phyloP scores from a whole-genome alignment of 106 monocot species.

The Narthecium ossifragum region DNA sequence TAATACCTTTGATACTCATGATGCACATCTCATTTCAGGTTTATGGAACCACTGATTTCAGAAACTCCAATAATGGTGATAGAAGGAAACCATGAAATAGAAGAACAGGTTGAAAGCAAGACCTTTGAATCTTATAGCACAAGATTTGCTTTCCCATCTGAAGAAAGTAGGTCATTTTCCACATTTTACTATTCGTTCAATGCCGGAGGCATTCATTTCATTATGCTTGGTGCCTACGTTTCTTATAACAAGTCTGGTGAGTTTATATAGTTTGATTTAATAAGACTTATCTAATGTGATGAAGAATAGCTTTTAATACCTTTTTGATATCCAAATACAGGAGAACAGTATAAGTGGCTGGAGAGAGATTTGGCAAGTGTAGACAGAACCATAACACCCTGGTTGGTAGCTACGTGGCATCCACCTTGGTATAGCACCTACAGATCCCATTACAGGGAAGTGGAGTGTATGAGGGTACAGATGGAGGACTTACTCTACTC shows the following conservation, averaged over 20 bases:
- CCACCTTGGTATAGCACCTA: constrained; percentile 92
- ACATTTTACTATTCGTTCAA: constrained; percentile 87
- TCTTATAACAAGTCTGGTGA: constrained; percentile 63
- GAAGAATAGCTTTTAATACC: too few relatives aligned
- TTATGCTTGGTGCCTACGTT: constrained; percentile 80
- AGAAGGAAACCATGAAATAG: constrained; percentile 94
- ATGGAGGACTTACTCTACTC: constrained; percentile 87
- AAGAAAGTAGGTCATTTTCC: constrained; percentile 66
- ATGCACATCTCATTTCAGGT: constrained; percentile 31
- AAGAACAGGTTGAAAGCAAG: constrained; percentile 48
- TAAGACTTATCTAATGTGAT: too few relatives aligned
- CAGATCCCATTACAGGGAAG: constrained; percentile 81
- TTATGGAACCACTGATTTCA: constrained; percentile 73
- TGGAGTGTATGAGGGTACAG: constrained; percentile 85
- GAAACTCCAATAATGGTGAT: constrained; percentile 72
- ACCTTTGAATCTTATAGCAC: constrained; percentile 77
- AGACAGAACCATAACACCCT: constrained; percentile 71
- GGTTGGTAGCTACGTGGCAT: constrained; percentile 89
- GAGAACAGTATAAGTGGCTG: constrained; percentile 80
- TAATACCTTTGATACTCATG: background rate
- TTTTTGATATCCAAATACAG: constrained; percentile 19
- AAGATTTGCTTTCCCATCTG: constrained; percentile 77
- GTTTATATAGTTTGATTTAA: too few relatives aligned
- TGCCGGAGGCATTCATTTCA: constrained; percentile 82
- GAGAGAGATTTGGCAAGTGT: constrained; percentile 60